A percentile compares a stretch with the other conserved stretches of the same genome.
Conservation (phyloP, 352 stramenopile genomes). For the Phytophthora ohioensis region DNA sequence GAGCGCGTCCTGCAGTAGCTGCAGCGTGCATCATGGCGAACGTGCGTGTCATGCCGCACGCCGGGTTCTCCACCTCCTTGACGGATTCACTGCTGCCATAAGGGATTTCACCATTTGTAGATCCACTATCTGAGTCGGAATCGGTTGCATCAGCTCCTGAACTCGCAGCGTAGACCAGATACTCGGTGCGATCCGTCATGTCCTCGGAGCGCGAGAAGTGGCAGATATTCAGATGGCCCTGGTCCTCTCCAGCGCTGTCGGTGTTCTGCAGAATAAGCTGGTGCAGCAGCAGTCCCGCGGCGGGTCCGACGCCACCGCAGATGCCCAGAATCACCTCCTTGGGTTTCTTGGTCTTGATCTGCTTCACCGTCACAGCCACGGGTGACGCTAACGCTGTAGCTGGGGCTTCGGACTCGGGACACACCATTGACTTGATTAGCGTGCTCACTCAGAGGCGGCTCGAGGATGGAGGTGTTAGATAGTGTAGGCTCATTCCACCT, state of each 20-base stretch:
- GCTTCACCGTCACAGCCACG: slow-evolving; percentile 16
- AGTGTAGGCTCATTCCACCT: slow-evolving; percentile 24
- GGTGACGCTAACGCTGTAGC: slow-evolving; percentile 8
- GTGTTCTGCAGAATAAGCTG: slow-evolving; percentile 80
- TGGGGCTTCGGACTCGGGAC: neutral
- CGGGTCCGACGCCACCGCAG: slow-evolving; percentile 75
- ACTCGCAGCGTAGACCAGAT: slow-evolving; percentile 44
- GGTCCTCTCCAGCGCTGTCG: slow-evolving; percentile 65
- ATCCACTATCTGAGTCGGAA: slow-evolving; percentile 26
- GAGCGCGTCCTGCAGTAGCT: slow-evolving; percentile 39
- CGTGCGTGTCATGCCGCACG: slow-evolving; percentile 75
- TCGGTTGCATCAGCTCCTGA: slow-evolving; percentile 20
- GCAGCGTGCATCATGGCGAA: slow-evolving; percentile 76
- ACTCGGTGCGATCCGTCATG: slow-evolving; percentile 80
- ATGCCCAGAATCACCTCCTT: slow-evolving; percentile 73
- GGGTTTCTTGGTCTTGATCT: slow-evolving; percentile 25
- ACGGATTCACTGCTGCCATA: neutral
- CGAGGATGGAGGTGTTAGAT: neutral
- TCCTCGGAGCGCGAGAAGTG: slow-evolving; percentile 82
- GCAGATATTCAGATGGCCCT: slow-evolving; percentile 72
- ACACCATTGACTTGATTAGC: neutral
- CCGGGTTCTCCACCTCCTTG: slow-evolving; percentile 68
- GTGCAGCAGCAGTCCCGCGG: slow-evolving; percentile 75
- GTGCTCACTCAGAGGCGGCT: slow-evolving; percentile 12
- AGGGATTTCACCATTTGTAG: neutral